A percentile compares a stretch with the other conserved stretches of the same genome.
Evolutionary conservation across 2,329 filamentous ascomycete species (phyloP).

Genomic region (Coniochaeta hoffmannii): DNA sequence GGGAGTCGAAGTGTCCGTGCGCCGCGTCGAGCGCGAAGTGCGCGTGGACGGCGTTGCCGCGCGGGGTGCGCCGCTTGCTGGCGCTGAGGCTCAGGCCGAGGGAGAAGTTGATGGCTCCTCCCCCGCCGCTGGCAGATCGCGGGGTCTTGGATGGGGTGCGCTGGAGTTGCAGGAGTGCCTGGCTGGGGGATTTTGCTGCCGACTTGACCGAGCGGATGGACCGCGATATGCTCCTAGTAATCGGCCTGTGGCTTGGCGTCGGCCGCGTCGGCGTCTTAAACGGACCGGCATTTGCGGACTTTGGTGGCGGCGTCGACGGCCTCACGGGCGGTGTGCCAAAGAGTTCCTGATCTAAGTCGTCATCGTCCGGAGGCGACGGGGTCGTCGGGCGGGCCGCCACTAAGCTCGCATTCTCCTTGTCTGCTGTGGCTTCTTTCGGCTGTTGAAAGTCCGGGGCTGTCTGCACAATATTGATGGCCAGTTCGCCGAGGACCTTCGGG

Average conservation of each 20-base stretch:
- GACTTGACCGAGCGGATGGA: constrained; percentile 42
- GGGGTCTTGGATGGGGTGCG: constrained; percentile 40
- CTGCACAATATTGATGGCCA: constrained; percentile 45
- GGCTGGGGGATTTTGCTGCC: constrained; percentile 34
- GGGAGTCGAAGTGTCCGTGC: constrained; percentile 36
- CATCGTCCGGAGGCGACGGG: constrained; percentile 25
- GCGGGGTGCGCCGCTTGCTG: constrained; percentile 35
- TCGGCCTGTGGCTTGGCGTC: constrained; percentile 53
- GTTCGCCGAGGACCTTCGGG: constrained; percentile 53
- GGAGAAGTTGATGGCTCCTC: constrained; percentile 9
- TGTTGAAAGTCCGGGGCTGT: constrained; percentile 29
- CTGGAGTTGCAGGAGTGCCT: constrained; percentile 29
- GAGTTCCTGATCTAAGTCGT: constrained; percentile 46
- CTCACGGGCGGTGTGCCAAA: constrained; percentile 53
- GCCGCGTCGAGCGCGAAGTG: constrained; percentile 21
- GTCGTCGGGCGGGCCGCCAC: constrained; percentile 12
- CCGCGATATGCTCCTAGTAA: constrained; percentile 52
- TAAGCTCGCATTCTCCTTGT: constrained; percentile 35
- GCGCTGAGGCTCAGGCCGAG: constrained; percentile 15
- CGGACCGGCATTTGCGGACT: constrained; percentile 32
- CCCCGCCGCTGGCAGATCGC: constrained; percentile 15
- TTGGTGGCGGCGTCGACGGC: constrained; percentile 46
- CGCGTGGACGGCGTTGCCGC: constrained; percentile 23
- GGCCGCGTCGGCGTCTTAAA: constrained; percentile 59
- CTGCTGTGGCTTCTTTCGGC: constrained; percentile 24